Conservation (phyloP, 371 early-diverging fungal genomes). For the Funneliformis caledonium region DNA sequence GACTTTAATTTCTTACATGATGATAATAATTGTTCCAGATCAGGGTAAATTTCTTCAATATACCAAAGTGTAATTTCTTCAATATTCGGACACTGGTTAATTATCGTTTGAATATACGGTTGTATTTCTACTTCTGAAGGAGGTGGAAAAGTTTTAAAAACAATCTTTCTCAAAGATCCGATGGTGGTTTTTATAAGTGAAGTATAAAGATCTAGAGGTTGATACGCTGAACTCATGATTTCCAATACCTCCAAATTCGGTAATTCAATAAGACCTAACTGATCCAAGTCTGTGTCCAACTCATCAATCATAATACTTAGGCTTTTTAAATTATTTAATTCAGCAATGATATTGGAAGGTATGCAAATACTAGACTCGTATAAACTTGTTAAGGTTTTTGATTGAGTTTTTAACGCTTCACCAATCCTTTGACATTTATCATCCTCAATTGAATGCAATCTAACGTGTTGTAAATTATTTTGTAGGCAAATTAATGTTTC, state of each 20-base stretch:
- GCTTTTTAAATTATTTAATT: neutral
- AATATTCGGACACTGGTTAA: neutral
- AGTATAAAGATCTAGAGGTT: neutral
- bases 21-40: neutral
- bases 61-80: neutral
- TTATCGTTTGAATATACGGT: neutral
- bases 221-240: neutral
- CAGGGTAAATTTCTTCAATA: neutral
- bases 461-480: neutral
- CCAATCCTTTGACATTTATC: neutral
- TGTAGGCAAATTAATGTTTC: neutral
- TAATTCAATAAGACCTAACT: neutral
- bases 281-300: neutral
- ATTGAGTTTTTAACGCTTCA: slow-evolving; percentile 7
- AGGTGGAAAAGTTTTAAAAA: neutral
- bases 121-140: neutral
- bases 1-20: neutral
- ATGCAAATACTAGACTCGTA: neutral
- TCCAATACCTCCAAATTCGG: neutral
- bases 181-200: neutral
- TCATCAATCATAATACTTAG: neutral
- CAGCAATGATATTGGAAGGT: neutral
- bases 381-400: neutral
- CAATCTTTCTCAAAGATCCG: neutral
- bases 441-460: slow-evolving; percentile 6